Evolutionary conservation across 768 basidiomycete species (phyloP).

Genomic region (Sarcodon sp.): DNA sequence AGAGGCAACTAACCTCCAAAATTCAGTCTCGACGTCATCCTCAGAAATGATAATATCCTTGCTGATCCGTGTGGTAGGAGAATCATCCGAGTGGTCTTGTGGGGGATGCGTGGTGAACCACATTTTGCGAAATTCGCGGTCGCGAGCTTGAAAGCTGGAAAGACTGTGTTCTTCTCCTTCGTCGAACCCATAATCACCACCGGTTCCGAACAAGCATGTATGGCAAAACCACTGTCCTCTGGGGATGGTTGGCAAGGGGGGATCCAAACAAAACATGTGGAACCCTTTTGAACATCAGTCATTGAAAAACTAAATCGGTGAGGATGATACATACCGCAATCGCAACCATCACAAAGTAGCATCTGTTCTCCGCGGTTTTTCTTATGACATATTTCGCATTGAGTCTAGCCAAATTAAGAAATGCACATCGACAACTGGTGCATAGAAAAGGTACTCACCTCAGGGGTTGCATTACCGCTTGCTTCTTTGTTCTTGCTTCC

Average conservation of each 20-base stretch:
- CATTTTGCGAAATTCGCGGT: constrained; percentile 73
- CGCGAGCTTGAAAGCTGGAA: constrained; percentile 84
- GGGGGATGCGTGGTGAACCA: constrained; percentile 84
- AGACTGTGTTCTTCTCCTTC: constrained; percentile 95
- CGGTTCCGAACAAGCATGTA: constrained; percentile 80
- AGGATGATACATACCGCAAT: constrained; percentile 39
- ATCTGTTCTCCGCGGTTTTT: constrained; percentile 86
- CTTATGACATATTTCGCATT: constrained; percentile 89
- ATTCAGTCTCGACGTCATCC: constrained; percentile 86
- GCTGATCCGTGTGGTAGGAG: constrained; percentile 41
- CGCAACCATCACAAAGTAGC: constrained; percentile 83
- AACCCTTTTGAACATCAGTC: constrained; percentile 43
- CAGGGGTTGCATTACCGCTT: neutral
- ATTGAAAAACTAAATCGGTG: neutral
- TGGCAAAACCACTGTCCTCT: constrained; percentile 96
- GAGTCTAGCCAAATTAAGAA: constrained; percentile 32
- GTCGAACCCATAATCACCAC: constrained; percentile 96
- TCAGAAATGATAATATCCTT: constrained; percentile 60
- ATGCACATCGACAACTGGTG: constrained; percentile 1
- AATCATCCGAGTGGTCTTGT: constrained; percentile 20
- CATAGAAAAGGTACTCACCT: constrained; percentile 2
- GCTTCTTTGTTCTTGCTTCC: constrained; percentile 1
- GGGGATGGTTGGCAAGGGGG: constrained; percentile 75
- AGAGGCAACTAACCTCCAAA: constrained; percentile 93
- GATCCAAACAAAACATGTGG: constrained; percentile 95